Percentiles rank a stretch among this genome's conserved stretches.
Evolutionary conservation across 768 basidiomycete genomes (phyloP).

Genomic region (Mycena vitilis): DNA sequence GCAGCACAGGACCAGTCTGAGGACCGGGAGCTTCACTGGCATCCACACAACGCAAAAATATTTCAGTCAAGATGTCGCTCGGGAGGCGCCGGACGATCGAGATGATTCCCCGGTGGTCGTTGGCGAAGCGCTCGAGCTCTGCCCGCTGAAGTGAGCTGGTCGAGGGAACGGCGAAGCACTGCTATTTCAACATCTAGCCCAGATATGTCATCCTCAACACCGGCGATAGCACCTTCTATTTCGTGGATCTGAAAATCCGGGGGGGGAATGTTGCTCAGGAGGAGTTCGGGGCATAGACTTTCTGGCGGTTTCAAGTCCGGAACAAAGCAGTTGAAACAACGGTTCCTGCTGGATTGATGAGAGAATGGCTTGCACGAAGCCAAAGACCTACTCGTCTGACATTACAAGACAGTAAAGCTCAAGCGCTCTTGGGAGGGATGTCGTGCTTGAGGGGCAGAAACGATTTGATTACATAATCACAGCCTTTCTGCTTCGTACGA

Average conservation of each 20-base stretch:
- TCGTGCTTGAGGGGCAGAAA: background rate
- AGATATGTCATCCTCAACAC: background rate
- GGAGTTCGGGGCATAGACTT: background rate
- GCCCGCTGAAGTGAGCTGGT: background rate
- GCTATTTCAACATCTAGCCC: background rate
- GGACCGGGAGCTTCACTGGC: background rate
- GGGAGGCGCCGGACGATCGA: background rate
- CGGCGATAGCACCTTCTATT: background rate
- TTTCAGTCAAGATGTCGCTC: background rate
- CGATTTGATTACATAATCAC: background rate
- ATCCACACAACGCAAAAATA: background rate
- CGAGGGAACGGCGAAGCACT: background rate
- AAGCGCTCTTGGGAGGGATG: background rate
- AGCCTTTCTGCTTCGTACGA: too few relatives aligned
- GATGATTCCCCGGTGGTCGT: background rate
- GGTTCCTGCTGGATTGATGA: background rate
- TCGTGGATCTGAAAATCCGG: background rate
- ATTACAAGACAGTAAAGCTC: background rate
- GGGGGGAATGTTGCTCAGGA: constrained; percentile 5
- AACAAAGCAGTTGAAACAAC: background rate
- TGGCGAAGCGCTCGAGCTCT: background rate
- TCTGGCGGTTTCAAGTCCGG: background rate
- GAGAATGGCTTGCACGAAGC: background rate
- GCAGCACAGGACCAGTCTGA: too few relatives aligned
- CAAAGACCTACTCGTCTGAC: too few relatives aligned